phyloP scores from a whole-genome alignment of 345 rosid genomes.

The Sonneratia alba region DNA sequence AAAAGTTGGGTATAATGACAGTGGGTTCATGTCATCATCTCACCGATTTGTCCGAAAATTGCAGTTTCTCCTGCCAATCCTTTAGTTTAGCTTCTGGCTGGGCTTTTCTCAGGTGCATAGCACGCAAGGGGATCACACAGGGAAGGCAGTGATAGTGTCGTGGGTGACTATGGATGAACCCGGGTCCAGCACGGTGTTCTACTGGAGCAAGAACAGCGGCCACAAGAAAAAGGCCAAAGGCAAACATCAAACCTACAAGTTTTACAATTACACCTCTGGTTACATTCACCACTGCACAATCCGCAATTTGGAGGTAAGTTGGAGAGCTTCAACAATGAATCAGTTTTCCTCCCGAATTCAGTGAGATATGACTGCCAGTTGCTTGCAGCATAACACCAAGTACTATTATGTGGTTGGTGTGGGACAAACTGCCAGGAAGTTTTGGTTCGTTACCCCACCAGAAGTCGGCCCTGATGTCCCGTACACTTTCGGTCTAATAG shows the following conservation, averaged over 20 bases:
- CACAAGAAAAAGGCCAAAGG: slow-evolving; percentile 8
- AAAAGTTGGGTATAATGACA: too few relatives aligned
- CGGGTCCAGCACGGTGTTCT: slow-evolving; percentile 17
- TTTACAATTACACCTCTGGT: slow-evolving; percentile 3
- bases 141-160: slow-evolving; percentile 31
- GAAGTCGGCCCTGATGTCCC: slow-evolving; percentile 58
- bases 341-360: too few relatives aligned
- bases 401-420: slow-evolving; percentile 45
- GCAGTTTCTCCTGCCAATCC: too few relatives aligned
- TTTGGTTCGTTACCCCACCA: slow-evolving; percentile 48
- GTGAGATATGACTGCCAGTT: not conserved
- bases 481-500: slow-evolving; percentile 57
- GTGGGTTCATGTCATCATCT: too few relatives aligned
- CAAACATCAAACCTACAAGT: not conserved
- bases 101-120: slow-evolving; percentile 20
- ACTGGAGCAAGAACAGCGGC: slow-evolving; percentile 13
- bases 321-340: too few relatives aligned
- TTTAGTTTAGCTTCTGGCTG: not conserved
- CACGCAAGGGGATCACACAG: slow-evolving; percentile 34
- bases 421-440: slow-evolving; percentile 30
- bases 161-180: slow-evolving; percentile 24
- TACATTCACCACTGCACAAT: slow-evolving; percentile 9
- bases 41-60: not conserved
- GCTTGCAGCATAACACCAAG: slow-evolving; percentile 34
- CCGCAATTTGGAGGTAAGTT: not conserved